Conservation (phyloP, 768 basidiomycete species). For the Amanita thiersii region DNA sequence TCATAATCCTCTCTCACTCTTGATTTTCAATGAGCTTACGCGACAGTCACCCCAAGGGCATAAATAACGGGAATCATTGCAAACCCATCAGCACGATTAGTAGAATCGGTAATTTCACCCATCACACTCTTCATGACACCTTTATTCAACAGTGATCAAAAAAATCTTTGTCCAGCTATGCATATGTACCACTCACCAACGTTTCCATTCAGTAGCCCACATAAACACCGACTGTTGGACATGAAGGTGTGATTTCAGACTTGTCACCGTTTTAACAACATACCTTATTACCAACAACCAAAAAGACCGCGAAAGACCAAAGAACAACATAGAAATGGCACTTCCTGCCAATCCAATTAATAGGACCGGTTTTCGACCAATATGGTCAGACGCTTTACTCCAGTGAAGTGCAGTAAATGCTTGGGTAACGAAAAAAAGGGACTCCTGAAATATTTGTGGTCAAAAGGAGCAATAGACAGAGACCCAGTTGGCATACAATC, state of each 20-base stretch:
- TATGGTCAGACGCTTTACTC: constrained; percentile 52
- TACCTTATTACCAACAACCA: constrained; percentile 49
- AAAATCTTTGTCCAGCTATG: not conserved
- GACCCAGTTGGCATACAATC: constrained; percentile 22
- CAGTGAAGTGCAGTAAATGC: constrained; percentile 53
- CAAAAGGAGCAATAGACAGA: not conserved
- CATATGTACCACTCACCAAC: constrained; percentile 28
- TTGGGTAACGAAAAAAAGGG: constrained; percentile 52
- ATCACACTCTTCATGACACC: constrained; percentile 70
- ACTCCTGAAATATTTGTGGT: constrained; percentile 32
- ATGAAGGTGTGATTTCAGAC: not conserved
- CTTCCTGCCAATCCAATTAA: constrained; percentile 49
- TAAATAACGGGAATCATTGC: constrained; percentile 34
- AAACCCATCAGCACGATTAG: constrained; percentile 43
- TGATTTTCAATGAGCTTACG: constrained; percentile 20
- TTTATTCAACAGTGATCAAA: constrained; percentile 12
- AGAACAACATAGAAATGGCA: constrained; percentile 44
- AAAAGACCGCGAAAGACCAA: constrained; percentile 56
- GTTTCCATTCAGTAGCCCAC: constrained; percentile 63
- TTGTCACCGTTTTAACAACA: not conserved
- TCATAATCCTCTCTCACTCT: constrained; percentile 23
- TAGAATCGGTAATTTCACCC: constrained; percentile 56
- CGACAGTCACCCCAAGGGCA: constrained; percentile 33
- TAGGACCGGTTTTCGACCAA: constrained; percentile 58
- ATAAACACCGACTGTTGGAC: constrained; percentile 51